Base-by-base conservation (phyloP, 2,329 filamentous ascomycete species). In the Dissoconium aciculare region DNA sequence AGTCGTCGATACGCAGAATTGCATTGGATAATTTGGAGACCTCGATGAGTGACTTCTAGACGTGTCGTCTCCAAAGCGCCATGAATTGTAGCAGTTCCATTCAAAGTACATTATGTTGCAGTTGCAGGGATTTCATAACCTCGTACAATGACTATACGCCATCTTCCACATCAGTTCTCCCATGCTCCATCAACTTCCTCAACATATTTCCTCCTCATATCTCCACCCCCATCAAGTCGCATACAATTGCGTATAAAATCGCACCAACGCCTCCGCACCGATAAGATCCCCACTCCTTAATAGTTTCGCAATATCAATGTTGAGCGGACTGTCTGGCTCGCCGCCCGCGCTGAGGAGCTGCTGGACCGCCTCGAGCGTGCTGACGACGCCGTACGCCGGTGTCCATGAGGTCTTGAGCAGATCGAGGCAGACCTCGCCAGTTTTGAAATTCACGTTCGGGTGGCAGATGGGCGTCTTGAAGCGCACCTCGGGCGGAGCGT, bases 371-470 rank as follows among this genome's bases (percentile, higher is more conserved):
- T 78, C 75, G 47, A 87, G 60, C 38, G 76, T 78, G 47, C 77
- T 71, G 19, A 77, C 68, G 12, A 95, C 67, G 24, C 77, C 85
- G 56, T 93, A 89, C 11, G 82, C 74, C 1, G 85, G 81, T 36
- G 80, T 78, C 87, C 87, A 95, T 11, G 69, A 68, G 1, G 60
- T 63, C 37, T 70, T 73, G 30, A 98, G 66, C 39, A 95, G 67
- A 51, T 94, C 89, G 15, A 95, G 71, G 55, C 89, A 98, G 51
- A 98, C 89, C 58, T 94, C 85, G 44, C 89, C 89, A 2, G 73
- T 84, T 44, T 63, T 60, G 52, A 72, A 73, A 38, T 68, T 61
- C 27, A 78, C 73, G 57, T 94, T 94, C 28, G 85, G 75, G 60
- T 93, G 84, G 47, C 82, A 79, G 42, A 91, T 73, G 39, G 74